phyloP scores from a whole-genome alignment of 2,329 filamentous ascomycete genomes.

The Grosmannia clavigera region DNA sequence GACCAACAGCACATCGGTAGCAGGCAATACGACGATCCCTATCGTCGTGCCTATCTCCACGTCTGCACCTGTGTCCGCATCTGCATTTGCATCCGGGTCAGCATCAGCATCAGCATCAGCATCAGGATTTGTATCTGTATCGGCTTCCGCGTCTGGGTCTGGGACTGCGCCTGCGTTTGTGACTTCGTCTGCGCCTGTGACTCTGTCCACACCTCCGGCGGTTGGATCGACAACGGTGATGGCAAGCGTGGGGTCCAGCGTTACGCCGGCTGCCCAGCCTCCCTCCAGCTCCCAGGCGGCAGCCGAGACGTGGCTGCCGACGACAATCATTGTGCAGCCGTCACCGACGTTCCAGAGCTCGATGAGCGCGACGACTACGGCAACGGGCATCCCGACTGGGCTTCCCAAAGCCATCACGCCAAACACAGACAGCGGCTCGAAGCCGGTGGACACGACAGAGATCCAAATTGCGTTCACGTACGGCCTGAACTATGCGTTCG shows the following conservation, averaged over 20 bases:
- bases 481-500: slow-evolving; percentile 72
- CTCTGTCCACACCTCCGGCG: not conserved
- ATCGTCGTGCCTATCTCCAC: not conserved
- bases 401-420: slow-evolving; percentile 69
- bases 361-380: slow-evolving; percentile 25
- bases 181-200: not conserved
- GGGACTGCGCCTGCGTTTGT: not conserved
- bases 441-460: slow-evolving; percentile 52
- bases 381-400: slow-evolving; percentile 46
- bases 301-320: slow-evolving; percentile 35
- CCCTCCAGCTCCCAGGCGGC: not conserved
- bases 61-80: not conserved
- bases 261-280: not conserved
- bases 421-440: slow-evolving; percentile 33
- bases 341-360: slow-evolving; percentile 28
- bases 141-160: not conserved
- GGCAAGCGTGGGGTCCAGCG: not conserved
- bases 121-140: not conserved
- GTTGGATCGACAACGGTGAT: not conserved
- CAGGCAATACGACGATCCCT: not conserved
- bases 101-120: not conserved
- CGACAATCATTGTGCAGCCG: slow-evolving; percentile 46
- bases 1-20: not conserved
- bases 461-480: slow-evolving; percentile 80
- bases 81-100: not conserved